Conservation (phyloP, 768 basidiomycete species). For the Naganishia onofrii region DNA sequence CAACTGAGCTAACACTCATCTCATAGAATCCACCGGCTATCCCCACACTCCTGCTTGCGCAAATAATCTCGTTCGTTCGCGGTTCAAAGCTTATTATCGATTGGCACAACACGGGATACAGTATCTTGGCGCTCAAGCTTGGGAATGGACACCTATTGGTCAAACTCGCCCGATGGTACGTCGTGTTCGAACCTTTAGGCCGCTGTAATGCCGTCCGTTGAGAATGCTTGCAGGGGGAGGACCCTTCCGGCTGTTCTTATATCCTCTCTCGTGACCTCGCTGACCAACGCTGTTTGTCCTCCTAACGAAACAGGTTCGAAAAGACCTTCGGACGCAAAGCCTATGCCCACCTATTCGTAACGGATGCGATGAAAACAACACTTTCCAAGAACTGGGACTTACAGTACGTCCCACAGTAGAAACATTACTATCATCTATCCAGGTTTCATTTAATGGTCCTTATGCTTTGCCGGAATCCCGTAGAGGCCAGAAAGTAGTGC, state of each 20-base stretch:
- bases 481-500: slow-evolving; percentile 73
- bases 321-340: slow-evolving; percentile 71
- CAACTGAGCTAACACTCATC: neutral
- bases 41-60: slow-evolving; percentile 82
- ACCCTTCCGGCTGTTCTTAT: neutral
- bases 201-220: neutral
- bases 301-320: slow-evolving; percentile 82
- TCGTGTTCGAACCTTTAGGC: slow-evolving; percentile 6
- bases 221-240: neutral
- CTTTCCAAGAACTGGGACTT: slow-evolving; percentile 72
- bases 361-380: slow-evolving; percentile 73
- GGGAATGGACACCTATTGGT: slow-evolving; percentile 69
- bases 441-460: neutral
- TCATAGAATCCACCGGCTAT: slow-evolving; percentile 91
- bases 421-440: slow-evolving; percentile 22
- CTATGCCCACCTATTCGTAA: slow-evolving; percentile 90
- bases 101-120: slow-evolving; percentile 98
- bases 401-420: slow-evolving; percentile 58
- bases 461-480: neutral
- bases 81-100: slow-evolving; percentile 90
- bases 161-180: slow-evolving; percentile 69
- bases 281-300: too few relatives aligned
- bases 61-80: slow-evolving; percentile 65
- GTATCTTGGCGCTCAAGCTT: slow-evolving; percentile 80
- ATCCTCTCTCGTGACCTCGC: too few relatives aligned